phyloP scores from a whole-genome alignment of 169 alveolate genomes.

The Blepharisma undulans region DNA sequence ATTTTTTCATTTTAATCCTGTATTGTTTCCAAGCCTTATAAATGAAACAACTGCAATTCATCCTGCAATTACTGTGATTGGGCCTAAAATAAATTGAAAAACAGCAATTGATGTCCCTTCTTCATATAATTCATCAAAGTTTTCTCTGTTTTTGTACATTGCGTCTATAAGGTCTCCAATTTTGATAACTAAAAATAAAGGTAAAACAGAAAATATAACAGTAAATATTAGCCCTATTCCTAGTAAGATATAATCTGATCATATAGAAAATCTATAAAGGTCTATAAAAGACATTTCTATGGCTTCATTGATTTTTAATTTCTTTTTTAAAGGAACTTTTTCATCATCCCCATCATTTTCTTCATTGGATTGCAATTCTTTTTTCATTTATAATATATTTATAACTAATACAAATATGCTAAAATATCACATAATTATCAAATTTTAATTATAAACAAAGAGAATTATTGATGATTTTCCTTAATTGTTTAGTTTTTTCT shows the following conservation, averaged over 20 bases:
- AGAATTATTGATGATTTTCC: no score
- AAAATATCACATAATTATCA: no score
- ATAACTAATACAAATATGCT: no score
- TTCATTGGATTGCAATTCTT: background rate
- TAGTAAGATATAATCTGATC: background rate
- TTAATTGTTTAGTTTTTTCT: no score
- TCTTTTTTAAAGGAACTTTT: background rate
- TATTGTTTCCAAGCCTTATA: background rate
- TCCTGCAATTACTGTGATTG: background rate
- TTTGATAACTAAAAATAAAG: background rate
- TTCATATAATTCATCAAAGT: background rate
- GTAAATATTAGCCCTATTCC: background rate
- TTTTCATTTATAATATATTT: background rate
- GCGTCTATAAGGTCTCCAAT: constrained; percentile 11
- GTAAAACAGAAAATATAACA: background rate
- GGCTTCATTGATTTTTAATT: background rate
- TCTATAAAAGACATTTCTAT: background rate
- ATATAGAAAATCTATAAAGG: background rate
- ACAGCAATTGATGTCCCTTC: background rate
- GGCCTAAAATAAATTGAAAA: background rate
- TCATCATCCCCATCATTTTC: background rate
- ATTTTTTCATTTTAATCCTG: constrained; percentile 6
- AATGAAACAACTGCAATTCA: background rate
- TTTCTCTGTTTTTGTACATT: background rate
- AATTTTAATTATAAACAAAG: no score